Evolutionary conservation across 176 grass and related monocot species (phyloP).

Genomic region (Eragrostis curvula): DNA sequence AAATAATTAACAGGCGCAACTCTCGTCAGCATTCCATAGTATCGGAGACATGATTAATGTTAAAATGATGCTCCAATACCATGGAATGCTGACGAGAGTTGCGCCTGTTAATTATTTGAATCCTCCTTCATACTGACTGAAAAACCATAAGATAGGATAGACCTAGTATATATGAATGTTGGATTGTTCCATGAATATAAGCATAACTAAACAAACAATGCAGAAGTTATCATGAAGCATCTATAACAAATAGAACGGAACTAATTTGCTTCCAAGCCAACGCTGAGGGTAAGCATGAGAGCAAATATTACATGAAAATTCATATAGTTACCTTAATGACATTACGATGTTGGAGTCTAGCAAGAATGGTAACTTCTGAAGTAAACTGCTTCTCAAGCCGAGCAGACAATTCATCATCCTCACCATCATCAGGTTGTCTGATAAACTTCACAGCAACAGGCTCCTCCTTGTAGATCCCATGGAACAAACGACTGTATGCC

Average conservation of each 20-base stretch:
- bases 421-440: slow-evolving; percentile 81
- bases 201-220: neutral
- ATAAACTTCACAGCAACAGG: slow-evolving; percentile 93
- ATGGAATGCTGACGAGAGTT: neutral
- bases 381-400: slow-evolving; percentile 86
- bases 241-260: neutral
- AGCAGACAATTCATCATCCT: slow-evolving; percentile 68
- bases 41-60: neutral
- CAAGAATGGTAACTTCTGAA: slow-evolving; percentile 81
- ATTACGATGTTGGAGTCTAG: slow-evolving; percentile 81
- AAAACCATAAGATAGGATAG: slow-evolving; percentile 18
- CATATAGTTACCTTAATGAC: slow-evolving; percentile 72
- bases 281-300: neutral
- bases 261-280: neutral
- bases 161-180: neutral
- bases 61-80: neutral
- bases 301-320: neutral
- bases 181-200: slow-evolving; percentile 25
- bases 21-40: slow-evolving; percentile 4
- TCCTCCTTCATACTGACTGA: slow-evolving; percentile 2
- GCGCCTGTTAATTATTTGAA: neutral
- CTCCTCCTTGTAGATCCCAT: slow-evolving; percentile 79
- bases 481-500: slow-evolving; percentile 81
- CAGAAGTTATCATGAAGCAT: neutral
- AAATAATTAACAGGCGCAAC: neutral